Evolutionary conservation across 2,329 filamentous ascomycete species (phyloP).

Genomic region (Aureobasidium lini): DNA sequence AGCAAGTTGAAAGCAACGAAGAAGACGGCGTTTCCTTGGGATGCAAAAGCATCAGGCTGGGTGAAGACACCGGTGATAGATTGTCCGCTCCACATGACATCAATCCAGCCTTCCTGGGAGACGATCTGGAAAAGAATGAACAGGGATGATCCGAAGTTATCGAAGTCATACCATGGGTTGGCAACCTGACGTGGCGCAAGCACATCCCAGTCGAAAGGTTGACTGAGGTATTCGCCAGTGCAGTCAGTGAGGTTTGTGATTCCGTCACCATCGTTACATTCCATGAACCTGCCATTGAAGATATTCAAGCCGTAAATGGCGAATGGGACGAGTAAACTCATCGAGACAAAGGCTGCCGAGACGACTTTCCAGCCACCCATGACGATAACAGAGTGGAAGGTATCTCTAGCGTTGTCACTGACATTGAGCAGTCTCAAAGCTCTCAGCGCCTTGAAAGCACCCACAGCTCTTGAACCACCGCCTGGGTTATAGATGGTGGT

Average conservation of each 20-base stretch:
- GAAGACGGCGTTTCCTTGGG: slow-evolving; percentile 83
- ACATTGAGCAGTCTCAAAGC: slow-evolving; percentile 88
- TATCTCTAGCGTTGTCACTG: slow-evolving; percentile 89
- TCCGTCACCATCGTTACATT: slow-evolving; percentile 67
- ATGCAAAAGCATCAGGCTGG: slow-evolving; percentile 62
- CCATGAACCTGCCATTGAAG: slow-evolving; percentile 72
- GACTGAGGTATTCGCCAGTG: slow-evolving; percentile 71
- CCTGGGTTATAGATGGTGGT: slow-evolving; percentile 77
- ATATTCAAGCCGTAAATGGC: slow-evolving; percentile 92
- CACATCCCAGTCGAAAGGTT: slow-evolving; percentile 77
- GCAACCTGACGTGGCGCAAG: slow-evolving; percentile 71
- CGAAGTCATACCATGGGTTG: slow-evolving; percentile 86
- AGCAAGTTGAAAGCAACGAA: slow-evolving; percentile 95
- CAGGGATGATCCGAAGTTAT: slow-evolving; percentile 85
- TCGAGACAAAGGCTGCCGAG: slow-evolving; percentile 84
- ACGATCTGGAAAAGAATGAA: slow-evolving; percentile 99
- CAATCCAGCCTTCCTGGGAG: slow-evolving; percentile 95
- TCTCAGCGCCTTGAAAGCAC: slow-evolving; percentile 92
- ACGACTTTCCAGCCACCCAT: slow-evolving; percentile 91
- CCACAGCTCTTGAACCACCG: slow-evolving; percentile 79
- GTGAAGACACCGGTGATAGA: slow-evolving; percentile 67
- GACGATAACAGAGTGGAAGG: slow-evolving; percentile 93
- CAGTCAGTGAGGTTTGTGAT: slow-evolving; percentile 63
- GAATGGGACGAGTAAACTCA: slow-evolving; percentile 91
- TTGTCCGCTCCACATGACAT: slow-evolving; percentile 81